Evolutionary conservation across 768 basidiomycete species (phyloP).

Genomic region (Clathrus columnatus): DNA sequence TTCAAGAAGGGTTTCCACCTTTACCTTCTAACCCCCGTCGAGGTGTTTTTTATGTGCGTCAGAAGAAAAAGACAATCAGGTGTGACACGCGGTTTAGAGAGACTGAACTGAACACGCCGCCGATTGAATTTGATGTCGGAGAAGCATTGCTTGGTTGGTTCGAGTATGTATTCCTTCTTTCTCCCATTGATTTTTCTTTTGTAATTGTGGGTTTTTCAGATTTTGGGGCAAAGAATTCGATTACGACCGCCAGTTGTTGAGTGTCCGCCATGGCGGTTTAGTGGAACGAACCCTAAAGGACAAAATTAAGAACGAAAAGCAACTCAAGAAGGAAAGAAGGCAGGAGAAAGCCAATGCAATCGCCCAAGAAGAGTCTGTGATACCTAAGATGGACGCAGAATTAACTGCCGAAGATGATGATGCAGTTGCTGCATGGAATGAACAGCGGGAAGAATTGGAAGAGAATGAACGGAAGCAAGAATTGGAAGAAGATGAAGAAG

Average conservation of each 20-base stretch:
- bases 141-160: slow-evolving; percentile 34
- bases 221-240: slow-evolving; percentile 37
- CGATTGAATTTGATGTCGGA: slow-evolving; percentile 13
- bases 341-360: no score
- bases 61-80: slow-evolving; percentile 12
- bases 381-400: background rate
- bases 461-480: background rate
- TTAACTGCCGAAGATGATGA: background rate
- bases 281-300: slow-evolving; percentile 8
- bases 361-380: no score
- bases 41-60: slow-evolving; percentile 27
- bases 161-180: slow-evolving; percentile 27
- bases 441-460: background rate
- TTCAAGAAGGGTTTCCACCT: slow-evolving; percentile 33
- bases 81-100: slow-evolving; percentile 25
- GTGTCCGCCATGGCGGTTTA: slow-evolving; percentile 35
- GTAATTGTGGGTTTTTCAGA: slow-evolving; percentile 21
- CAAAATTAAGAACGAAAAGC: background rate
- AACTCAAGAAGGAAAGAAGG: no score
- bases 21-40: slow-evolving; percentile 3
- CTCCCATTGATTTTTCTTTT: slow-evolving; percentile 3
- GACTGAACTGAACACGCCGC: slow-evolving; percentile 12
- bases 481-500: background rate
- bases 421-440: background rate
- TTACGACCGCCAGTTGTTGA: slow-evolving; percentile 24